Evolutionary conservation across 345 rosid genomes (phyloP).

Genomic region (Garcia nutans): DNA sequence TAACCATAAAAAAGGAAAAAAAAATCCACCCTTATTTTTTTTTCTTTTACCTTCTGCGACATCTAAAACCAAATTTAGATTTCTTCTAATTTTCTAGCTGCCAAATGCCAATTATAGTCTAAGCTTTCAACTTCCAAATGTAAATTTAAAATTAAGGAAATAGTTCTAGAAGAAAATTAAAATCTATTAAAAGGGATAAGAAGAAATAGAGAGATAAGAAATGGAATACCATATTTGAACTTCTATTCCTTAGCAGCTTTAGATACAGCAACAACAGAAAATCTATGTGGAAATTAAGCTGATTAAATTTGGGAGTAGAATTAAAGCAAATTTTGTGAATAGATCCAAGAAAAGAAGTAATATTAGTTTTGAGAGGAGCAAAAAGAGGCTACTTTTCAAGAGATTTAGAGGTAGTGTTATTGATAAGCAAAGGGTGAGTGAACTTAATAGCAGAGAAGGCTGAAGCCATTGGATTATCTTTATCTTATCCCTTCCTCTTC

Average conservation of each 20-base stretch:
- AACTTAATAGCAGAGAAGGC: conserved; percentile 46
- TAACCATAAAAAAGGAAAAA: too few relatives aligned
- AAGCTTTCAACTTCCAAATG: neutral
- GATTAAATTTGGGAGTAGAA: conserved; percentile 19
- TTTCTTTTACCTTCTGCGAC: too few relatives aligned
- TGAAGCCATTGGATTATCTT: conserved; percentile 29
- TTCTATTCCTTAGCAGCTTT: conserved; percentile 60
- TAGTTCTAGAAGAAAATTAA: neutral
- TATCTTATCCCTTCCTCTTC: too few relatives aligned
- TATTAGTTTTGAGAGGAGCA: conserved; percentile 35
- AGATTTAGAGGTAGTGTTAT: conserved; percentile 35
- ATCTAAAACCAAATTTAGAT: too few relatives aligned
- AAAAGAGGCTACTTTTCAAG: conserved; percentile 30
- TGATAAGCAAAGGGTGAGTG: conserved; percentile 35
- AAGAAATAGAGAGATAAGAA: neutral
- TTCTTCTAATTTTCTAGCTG: neutral
- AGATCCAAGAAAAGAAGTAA: conserved; percentile 47
- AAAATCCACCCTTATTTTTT: too few relatives aligned
- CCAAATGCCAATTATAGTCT: neutral
- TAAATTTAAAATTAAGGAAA: neutral
- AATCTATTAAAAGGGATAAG: neutral
- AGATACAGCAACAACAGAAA: conserved; percentile 45
- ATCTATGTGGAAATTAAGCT: conserved; percentile 28
- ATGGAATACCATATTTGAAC: conserved; percentile 44
- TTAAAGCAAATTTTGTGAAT: conserved; percentile 34